These are phyloP conservation scores for Fusarium pilosicola DNA, from an alignment of 2,329 filamentous ascomycete species.

Conservation along the genomic window DNA sequence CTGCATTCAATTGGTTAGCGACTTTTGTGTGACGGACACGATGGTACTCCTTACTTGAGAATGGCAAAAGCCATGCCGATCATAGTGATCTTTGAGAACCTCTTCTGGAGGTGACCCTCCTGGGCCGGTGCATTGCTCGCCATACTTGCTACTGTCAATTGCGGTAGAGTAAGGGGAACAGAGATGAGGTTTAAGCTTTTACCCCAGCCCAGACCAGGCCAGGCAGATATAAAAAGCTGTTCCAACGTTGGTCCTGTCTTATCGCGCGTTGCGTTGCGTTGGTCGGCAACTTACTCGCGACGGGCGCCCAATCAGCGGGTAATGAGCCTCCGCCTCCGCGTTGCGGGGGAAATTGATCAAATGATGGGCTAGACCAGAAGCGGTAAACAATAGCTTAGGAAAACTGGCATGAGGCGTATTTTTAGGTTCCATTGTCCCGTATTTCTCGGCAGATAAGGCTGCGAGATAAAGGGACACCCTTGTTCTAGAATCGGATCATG, in stretches of 20 bases:
- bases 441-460: not conserved
- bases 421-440: not conserved
- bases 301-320: constrained; percentile 11
- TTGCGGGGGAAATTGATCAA: constrained; percentile 19
- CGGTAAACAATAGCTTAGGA: constrained; percentile 22
- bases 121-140: not conserved
- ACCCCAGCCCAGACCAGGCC: not conserved
- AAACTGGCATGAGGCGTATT: constrained; percentile 12
- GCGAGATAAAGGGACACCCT: not conserved
- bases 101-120: constrained; percentile 37
- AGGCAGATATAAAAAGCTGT: constrained; percentile 1
- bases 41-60: constrained; percentile 47
- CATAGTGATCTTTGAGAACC: constrained; percentile 40
- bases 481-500: not conserved
- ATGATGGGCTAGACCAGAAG: constrained; percentile 8
- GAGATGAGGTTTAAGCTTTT: not conserved
- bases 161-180: not conserved
- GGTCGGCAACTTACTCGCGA: not conserved
- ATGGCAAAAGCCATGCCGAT: constrained; percentile 56
- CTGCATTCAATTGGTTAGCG: constrained; percentile 30
- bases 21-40: not conserved
- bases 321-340: constrained; percentile 7
- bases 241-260: not conserved
- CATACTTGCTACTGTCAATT: constrained; percentile 7
- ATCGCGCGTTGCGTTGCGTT: not conserved